Conservation (phyloP, 2,329 filamentous ascomycete species). For the Apiospora malaysiana region DNA sequence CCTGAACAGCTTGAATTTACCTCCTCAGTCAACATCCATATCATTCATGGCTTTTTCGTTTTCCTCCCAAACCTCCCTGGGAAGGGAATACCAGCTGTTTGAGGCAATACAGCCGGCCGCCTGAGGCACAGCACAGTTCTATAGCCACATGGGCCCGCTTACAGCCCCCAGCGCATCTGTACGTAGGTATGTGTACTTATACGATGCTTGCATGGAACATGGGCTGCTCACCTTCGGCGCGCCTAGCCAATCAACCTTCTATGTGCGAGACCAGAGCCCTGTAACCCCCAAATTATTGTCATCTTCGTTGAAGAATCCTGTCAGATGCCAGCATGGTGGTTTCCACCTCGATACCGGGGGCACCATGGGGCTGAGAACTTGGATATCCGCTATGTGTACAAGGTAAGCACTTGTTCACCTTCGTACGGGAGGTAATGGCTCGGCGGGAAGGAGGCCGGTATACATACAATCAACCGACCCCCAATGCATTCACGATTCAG, state of each 20-base stretch:
- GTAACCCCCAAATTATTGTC: not conserved
- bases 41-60: not conserved
- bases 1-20: not conserved
- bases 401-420: not conserved
- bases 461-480: not conserved
- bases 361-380: not conserved
- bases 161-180: not conserved
- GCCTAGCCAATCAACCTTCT: not conserved
- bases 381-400: not conserved
- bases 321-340: not conserved
- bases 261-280: not conserved
- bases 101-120: too few relatives aligned
- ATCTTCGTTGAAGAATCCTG: not conserved
- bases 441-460: not conserved
- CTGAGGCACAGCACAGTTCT: not conserved
- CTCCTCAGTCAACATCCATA: too few relatives aligned
- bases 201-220: not conserved
- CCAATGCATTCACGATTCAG: not conserved
- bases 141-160: not conserved
- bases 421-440: not conserved
- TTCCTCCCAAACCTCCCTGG: not conserved
- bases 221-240: not conserved
- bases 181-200: not conserved
- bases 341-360: not conserved
- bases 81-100: not conserved